A percentile compares a stretch with the other conserved stretches of the same genome.
phyloP scores from a whole-genome alignment of 495 filamentous ascomycete genomes.

The Lasiosphaeris hirsuta region DNA sequence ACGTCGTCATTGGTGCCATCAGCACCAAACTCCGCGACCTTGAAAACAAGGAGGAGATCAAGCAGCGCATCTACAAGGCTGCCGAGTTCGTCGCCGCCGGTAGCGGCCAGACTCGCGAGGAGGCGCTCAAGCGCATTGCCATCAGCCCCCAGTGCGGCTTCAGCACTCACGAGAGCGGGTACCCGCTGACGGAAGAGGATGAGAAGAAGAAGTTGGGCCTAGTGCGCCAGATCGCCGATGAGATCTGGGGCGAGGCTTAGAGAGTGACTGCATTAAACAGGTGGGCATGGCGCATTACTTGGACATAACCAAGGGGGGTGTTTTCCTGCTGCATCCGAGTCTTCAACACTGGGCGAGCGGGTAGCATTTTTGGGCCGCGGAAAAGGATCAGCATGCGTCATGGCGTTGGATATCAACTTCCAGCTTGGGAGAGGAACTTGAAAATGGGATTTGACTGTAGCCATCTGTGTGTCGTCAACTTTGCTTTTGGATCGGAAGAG shows the following conservation, averaged over 20 bases:
- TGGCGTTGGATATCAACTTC: constrained; percentile 26
- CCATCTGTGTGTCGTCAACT: no score
- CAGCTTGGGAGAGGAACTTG: constrained; percentile 7
- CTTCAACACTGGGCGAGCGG: constrained; percentile 16
- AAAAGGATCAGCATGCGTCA: constrained; percentile 1
- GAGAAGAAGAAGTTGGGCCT: constrained; percentile 68
- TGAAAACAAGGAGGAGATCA: constrained; percentile 72
- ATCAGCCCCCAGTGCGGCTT: constrained; percentile 82
- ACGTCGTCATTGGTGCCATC: constrained; percentile 72
- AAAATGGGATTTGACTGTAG: no score
- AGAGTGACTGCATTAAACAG: not conserved
- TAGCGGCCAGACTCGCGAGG: constrained; percentile 56
- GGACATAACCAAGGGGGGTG: not conserved
- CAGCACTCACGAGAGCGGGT: constrained; percentile 67
- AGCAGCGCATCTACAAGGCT: constrained; percentile 61
- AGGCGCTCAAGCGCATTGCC: constrained; percentile 64
- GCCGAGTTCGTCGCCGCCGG: constrained; percentile 72
- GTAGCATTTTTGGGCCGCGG: not conserved
- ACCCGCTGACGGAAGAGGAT: constrained; percentile 59
- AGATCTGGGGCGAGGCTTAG: constrained; percentile 64
- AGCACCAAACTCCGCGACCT: constrained; percentile 70
- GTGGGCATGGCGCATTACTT: not conserved
- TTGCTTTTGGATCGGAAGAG: no score
- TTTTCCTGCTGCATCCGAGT: constrained; percentile 11
- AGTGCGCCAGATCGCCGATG: constrained; percentile 66